Conservation (phyloP, 225 moss, liverwort and hornwort species). For the Antitrichia curtipendula region DNA sequence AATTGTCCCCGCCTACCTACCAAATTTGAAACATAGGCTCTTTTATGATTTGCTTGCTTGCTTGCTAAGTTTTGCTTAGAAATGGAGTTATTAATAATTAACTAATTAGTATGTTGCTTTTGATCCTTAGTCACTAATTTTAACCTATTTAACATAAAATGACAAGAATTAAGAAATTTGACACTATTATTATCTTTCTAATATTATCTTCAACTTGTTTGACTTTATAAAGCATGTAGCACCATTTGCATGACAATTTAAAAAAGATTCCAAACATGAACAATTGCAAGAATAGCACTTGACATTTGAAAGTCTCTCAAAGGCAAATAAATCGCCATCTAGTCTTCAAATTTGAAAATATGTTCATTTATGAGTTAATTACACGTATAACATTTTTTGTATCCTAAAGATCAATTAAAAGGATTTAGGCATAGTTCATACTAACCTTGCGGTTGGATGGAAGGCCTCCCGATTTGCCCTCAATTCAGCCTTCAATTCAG, state of each 20-base stretch:
- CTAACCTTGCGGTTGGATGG: too few species aligned
- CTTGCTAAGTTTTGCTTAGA: not conserved
- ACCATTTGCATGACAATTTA: not conserved
- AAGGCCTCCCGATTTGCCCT: too few species aligned
- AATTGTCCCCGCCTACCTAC: too few species aligned
- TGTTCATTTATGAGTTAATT: not conserved
- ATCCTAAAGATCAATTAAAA: not conserved
- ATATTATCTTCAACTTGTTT: not conserved
- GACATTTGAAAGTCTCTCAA: not conserved
- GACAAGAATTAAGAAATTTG: not conserved
- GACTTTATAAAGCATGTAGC: not conserved
- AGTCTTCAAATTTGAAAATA: not conserved
- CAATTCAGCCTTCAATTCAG: too few species aligned
- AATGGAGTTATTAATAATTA: not conserved
- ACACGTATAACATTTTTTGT: fast-evolving
- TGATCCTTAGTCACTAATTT: not conserved
- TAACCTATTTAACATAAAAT: not conserved
- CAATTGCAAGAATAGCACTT: not conserved
- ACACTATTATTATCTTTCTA: not conserved
- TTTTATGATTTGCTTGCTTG: not conserved
- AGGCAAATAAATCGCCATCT: not conserved
- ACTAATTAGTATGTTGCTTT: not conserved
- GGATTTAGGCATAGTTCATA: too few species aligned
- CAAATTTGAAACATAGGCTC: too few species aligned
- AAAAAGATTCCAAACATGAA: not conserved